These are phyloP conservation scores for Penicillium paneum DNA, from an alignment of 2,329 filamentous ascomycete species.

Conservation along the genomic window DNA sequence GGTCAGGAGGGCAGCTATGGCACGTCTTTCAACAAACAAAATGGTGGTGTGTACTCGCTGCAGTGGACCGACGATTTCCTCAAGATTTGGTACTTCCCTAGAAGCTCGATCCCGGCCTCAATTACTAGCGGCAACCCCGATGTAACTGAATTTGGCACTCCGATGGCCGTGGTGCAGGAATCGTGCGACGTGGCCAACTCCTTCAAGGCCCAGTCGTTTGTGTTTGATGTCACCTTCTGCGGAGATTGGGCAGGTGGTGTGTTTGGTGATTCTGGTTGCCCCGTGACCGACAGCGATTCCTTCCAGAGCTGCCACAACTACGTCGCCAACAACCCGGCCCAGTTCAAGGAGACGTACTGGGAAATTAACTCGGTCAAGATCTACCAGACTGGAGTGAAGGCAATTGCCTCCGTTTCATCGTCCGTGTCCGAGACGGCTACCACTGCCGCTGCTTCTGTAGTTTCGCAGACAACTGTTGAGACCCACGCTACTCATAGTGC, in stretches of 20 bases:
- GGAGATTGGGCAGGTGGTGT: constrained; percentile 54
- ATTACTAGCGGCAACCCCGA: constrained; percentile 45
- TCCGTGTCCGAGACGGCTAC: background rate
- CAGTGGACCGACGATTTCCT: constrained; percentile 48
- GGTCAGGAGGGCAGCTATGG: constrained; percentile 49
- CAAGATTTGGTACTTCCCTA: constrained; percentile 53
- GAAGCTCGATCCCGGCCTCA: constrained; percentile 45
- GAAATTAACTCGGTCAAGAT: constrained; percentile 69
- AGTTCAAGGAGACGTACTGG: constrained; percentile 75
- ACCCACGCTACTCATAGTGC: background rate
- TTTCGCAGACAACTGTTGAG: background rate
- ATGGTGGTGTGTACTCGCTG: constrained; percentile 51
- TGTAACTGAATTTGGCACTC: constrained; percentile 46
- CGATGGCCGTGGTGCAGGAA: constrained; percentile 46
- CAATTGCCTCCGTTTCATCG: constrained; percentile 2
- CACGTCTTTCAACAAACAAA: constrained; percentile 50
- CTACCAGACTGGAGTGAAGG: constrained; percentile 42
- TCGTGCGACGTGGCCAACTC: constrained; percentile 40
- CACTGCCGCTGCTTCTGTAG: background rate
- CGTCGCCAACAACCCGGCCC: constrained; percentile 66
- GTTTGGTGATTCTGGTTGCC: constrained; percentile 50
- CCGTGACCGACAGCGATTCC: constrained; percentile 57
- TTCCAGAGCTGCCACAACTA: constrained; percentile 67
- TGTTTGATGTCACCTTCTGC: constrained; percentile 55
- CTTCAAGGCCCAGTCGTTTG: constrained; percentile 43